A percentile compares a stretch with the other conserved stretches of the same genome.
Evolutionary conservation across 1,284 basidiomycete genomes (phyloP).

Genomic region (Neolentinus lepideus): DNA sequence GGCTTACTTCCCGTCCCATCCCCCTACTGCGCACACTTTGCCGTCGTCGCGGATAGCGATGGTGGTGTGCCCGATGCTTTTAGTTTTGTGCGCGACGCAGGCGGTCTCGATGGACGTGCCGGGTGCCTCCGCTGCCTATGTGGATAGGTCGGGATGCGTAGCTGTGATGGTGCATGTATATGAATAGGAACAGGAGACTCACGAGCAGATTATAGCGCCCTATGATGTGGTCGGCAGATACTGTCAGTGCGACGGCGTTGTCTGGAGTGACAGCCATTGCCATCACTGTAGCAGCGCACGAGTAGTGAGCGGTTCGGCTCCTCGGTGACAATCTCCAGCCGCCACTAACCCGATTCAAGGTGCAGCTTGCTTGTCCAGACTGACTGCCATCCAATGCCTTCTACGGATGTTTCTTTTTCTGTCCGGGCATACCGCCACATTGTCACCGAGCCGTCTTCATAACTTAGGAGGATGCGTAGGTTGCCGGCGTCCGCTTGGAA

Average conservation of each 20-base stretch:
- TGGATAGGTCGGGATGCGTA: neutral
- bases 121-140: neutral
- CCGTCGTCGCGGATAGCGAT: constrained; percentile 73
- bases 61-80: constrained; percentile 71
- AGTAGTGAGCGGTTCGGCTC: neutral
- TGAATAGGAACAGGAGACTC: constrained; percentile 10
- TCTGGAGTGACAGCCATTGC: constrained; percentile 67
- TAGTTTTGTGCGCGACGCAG: constrained; percentile 47
- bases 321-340: neutral
- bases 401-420: constrained; percentile 44
- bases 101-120: constrained; percentile 4
- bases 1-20: constrained; percentile 83
- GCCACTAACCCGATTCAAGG: constrained; percentile 64
- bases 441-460: constrained; percentile 76
- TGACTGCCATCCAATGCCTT: constrained; percentile 67
- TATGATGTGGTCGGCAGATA: constrained; percentile 80
- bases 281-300: constrained; percentile 56
- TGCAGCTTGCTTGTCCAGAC: constrained; percentile 69
- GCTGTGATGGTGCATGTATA: neutral
- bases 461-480: constrained; percentile 61
- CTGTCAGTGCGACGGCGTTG: constrained; percentile 59
- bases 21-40: constrained; percentile 73
- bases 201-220: constrained; percentile 62
- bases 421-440: constrained; percentile 44
- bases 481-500: constrained; percentile 31